Evolutionary conservation across 2,329 filamentous ascomycete species (phyloP).

Genomic region (Metarhizium robertsii): DNA sequence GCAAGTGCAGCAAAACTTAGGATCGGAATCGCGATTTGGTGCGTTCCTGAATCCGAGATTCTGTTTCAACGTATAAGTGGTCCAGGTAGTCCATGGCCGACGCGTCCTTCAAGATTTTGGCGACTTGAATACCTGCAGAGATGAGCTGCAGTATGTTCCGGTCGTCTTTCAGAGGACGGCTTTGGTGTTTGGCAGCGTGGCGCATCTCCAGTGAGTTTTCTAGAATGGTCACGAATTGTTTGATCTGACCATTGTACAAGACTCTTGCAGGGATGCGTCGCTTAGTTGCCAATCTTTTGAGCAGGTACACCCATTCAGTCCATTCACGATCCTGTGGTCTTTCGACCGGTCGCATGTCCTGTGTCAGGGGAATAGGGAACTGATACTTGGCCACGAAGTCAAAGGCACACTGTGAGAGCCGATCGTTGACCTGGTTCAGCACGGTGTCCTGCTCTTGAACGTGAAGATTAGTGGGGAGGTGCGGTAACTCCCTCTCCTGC

Average conservation of each 20-base stretch:
- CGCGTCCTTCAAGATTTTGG: conserved; percentile 78
- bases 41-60: conserved; percentile 67
- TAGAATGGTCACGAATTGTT: conserved; percentile 79
- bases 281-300: conserved; percentile 80
- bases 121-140: conserved; percentile 77
- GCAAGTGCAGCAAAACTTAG: conserved; percentile 10
- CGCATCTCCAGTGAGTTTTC: conserved; percentile 86
- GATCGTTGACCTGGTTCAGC: conserved; percentile 71
- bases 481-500: conserved; percentile 72
- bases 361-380: conserved; percentile 76
- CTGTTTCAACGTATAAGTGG: conserved; percentile 71
- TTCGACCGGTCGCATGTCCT: conserved; percentile 71
- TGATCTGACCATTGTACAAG: conserved; percentile 83
- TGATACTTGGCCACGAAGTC: conserved; percentile 89
- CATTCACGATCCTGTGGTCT: conserved; percentile 72
- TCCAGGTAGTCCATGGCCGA: conserved; percentile 76
- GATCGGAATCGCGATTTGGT: conserved; percentile 26
- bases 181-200: conserved; percentile 75
- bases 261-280: conserved; percentile 75
- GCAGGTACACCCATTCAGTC: conserved; percentile 85
- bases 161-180: conserved; percentile 76
- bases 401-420: conserved; percentile 76
- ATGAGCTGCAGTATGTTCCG: conserved; percentile 82
- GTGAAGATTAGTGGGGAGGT: conserved; percentile 72
- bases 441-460: conserved; percentile 80